Conservation (phyloP, 805 yeast species). For the Lachancea dasiensis region DNA sequence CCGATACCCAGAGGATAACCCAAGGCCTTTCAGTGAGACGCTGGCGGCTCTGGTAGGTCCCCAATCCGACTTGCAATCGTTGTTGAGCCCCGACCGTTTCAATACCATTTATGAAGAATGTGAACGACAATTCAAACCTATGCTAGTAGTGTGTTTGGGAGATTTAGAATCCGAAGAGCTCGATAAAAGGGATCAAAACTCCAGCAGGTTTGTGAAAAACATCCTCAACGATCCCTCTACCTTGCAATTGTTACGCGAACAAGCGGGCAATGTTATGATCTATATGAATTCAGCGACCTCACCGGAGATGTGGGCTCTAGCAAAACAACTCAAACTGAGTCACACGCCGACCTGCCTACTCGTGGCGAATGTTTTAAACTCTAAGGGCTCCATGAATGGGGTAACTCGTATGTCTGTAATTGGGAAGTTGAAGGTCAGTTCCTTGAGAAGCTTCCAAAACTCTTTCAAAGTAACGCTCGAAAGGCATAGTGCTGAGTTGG, state of each 20-base stretch:
- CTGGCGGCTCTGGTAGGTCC: constrained; percentile 19
- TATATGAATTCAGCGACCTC: constrained; percentile 61
- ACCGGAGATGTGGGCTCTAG: constrained; percentile 63
- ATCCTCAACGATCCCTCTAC: constrained; percentile 43
- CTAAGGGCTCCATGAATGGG: constrained; percentile 30
- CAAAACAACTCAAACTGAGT: constrained; percentile 46
- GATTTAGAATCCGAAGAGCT: constrained; percentile 37
- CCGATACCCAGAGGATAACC: constrained; percentile 15
- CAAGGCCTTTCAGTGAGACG: constrained; percentile 12
- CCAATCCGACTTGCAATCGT: constrained; percentile 3
- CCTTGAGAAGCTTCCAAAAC: constrained; percentile 31
- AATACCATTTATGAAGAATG: constrained; percentile 39
- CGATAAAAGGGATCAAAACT: constrained; percentile 21
- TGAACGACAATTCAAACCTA: constrained; percentile 41
- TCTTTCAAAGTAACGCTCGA: constrained; percentile 40
- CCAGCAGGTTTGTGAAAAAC: constrained; percentile 39
- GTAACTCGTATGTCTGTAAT: constrained; percentile 33
- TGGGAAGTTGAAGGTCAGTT: constrained; percentile 27
- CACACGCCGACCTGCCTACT: constrained; percentile 50
- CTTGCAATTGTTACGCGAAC: constrained; percentile 31
- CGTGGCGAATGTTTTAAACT: constrained; percentile 51
- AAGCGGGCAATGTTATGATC: constrained; percentile 42
- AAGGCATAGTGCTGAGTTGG: constrained; percentile 57
- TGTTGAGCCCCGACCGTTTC: constrained; percentile 27
- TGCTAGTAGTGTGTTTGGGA: constrained; percentile 47